A percentile compares a stretch with the other conserved stretches of the same genome.
These are phyloP conservation scores for Pythium guiyangense DNA, from an alignment of 352 stramenopile species.

Conservation along the genomic window DNA sequence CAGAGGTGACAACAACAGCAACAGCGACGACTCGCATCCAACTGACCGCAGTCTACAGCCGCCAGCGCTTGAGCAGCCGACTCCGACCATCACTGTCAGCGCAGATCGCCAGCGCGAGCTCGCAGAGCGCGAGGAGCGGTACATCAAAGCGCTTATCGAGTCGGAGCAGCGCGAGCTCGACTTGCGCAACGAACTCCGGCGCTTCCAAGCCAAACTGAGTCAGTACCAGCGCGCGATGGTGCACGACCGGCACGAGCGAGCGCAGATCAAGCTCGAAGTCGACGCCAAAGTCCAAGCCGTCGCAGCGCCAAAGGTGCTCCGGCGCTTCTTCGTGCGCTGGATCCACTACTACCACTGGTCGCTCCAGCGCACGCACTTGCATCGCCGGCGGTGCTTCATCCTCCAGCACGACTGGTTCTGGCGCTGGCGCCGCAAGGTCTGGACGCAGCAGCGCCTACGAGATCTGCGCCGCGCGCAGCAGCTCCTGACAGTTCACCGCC, in stretches of 20 bases:
- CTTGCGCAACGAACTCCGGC: conserved; percentile 41
- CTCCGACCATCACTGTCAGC: neutral
- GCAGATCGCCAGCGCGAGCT: conserved; percentile 37
- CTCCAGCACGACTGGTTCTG: conserved; percentile 61
- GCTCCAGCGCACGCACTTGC: conserved; percentile 40
- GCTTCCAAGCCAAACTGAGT: conserved; percentile 40
- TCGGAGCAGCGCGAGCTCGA: conserved; percentile 74
- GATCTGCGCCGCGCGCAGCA: conserved; percentile 20
- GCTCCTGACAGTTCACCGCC: conserved; percentile 14
- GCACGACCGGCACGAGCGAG: conserved; percentile 35
- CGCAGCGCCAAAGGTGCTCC: conserved; percentile 46
- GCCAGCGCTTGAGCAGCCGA: neutral
- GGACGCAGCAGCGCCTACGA: conserved; percentile 41
- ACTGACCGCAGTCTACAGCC: neutral
- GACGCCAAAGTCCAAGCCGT: conserved; percentile 29
- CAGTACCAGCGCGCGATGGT: conserved; percentile 35
- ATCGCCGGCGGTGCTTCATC: conserved; percentile 39
- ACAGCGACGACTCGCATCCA: neutral
- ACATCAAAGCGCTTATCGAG: conserved; percentile 71
- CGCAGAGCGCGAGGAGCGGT: conserved; percentile 64
- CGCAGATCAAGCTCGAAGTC: conserved; percentile 58
- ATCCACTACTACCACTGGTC: conserved; percentile 48
- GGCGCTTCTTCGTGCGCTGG: conserved; percentile 58
- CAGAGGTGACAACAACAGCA: neutral
- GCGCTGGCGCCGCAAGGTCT: conserved; percentile 48